Conservation (phyloP, 441 rosid species). For the Melastoma candidum region DNA sequence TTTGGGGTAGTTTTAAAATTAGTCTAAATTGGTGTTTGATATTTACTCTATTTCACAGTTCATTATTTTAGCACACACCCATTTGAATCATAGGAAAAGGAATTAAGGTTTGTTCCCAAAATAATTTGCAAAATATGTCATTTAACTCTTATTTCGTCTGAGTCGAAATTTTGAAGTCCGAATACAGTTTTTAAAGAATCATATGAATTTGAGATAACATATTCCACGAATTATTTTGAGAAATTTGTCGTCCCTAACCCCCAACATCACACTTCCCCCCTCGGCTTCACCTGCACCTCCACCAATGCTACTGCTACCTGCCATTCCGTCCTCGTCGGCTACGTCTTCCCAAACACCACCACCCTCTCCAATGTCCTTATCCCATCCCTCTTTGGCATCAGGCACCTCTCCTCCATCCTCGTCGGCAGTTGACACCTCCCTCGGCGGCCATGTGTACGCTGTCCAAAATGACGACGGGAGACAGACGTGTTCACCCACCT, state of each 20-base stretch:
- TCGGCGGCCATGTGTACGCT: slow-evolving; percentile 35
- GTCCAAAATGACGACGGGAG: slow-evolving; percentile 40
- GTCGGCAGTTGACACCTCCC: slow-evolving; percentile 67
- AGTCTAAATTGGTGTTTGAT: no score
- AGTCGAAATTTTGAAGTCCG: no score
- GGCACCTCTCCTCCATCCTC: slow-evolving; percentile 39
- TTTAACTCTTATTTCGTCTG: background rate
- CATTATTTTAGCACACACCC: no score
- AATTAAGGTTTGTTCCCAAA: no score
- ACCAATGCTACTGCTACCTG: slow-evolving; percentile 20
- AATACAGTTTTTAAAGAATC: no score
- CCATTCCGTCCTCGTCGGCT: slow-evolving; percentile 39
- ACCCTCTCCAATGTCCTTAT: slow-evolving; percentile 23
- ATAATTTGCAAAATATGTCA: no score
- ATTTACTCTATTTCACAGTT: no score
- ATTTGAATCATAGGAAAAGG: no score
- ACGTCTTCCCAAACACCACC: slow-evolving; percentile 39
- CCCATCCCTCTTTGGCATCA: slow-evolving; percentile 48
- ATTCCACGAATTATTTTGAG: no score
- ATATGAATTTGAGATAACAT: no score
- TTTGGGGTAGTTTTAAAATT: no score
- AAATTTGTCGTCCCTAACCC: slow-evolving; percentile 3
- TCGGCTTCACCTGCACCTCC: slow-evolving; percentile 45
- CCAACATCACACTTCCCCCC: slow-evolving; percentile 20
- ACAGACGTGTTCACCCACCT: slow-evolving; percentile 32